These are phyloP conservation scores for Diospyros kaki DNA, from an alignment of 148 eudicot genomes.

Conservation along the genomic window DNA sequence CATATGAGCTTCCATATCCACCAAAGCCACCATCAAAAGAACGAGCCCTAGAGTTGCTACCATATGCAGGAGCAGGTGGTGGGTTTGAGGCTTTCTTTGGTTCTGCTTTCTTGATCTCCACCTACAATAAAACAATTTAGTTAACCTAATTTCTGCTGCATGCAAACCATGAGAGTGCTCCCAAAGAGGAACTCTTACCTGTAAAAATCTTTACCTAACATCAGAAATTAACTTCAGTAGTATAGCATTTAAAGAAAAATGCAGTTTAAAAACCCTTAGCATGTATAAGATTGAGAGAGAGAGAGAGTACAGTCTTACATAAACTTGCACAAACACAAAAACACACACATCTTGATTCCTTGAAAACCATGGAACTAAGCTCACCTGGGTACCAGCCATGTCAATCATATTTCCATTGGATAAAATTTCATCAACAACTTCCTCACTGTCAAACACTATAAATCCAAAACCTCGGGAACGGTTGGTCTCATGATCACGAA, in stretches of 20 bases:
- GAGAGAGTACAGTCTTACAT: conserved; percentile 2
- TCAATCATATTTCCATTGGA: conserved; percentile 65
- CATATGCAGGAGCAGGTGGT: conserved; percentile 50
- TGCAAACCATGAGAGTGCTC: conserved; percentile 32
- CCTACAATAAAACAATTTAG: conserved; percentile 77
- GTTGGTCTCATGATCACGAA: conserved; percentile 64
- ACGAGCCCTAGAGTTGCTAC: conserved; percentile 71
- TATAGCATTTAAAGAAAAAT: background rate
- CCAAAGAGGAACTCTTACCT: background rate
- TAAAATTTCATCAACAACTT: conserved; percentile 58
- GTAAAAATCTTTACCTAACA: conserved; percentile 19
- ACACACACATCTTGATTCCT: conserved; percentile 2
- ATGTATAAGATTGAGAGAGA: background rate
- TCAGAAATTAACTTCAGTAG: background rate
- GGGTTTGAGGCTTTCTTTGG: conserved; percentile 91
- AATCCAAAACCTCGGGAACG: conserved; percentile 82
- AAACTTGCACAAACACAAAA: background rate
- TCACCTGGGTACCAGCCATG: conserved; percentile 69
- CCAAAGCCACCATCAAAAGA: conserved; percentile 47
- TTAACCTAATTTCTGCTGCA: conserved; percentile 51
- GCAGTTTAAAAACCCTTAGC: background rate
- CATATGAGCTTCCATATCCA: conserved; percentile 50
- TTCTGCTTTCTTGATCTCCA: conserved; percentile 89
- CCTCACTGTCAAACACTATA: conserved; percentile 60
- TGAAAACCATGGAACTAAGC: conserved; percentile 20